phyloP scores from a whole-genome alignment of 352 stramenopile species.

The Blastocystis sp. region DNA sequence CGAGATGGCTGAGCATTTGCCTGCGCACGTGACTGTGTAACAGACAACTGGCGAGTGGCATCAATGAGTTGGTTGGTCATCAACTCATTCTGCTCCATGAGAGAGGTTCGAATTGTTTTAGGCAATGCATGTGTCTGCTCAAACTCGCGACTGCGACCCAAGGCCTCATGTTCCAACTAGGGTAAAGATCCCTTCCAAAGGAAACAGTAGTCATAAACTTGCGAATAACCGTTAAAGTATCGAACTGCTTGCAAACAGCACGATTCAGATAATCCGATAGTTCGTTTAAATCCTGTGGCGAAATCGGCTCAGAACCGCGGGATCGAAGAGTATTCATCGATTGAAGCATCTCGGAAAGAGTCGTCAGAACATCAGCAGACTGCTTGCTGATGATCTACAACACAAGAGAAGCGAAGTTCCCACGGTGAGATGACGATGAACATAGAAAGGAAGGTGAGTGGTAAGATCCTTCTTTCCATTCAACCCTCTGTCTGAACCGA shows the following conservation, averaged over 20 bases:
- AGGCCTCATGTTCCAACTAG: constrained; percentile 12
- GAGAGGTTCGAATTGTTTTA: neutral
- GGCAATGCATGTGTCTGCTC: constrained; percentile 7
- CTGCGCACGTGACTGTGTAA: too few relatives aligned
- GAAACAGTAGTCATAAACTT: constrained; percentile 1
- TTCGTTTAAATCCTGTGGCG: neutral
- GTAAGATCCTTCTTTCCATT: neutral
- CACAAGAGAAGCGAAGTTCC: neutral
- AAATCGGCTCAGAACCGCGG: neutral
- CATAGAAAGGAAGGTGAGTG: constrained; percentile 39
- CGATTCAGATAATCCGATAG: neutral
- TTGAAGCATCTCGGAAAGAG: neutral
- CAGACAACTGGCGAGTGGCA: neutral
- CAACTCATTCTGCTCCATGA: neutral
- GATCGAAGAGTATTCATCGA: neutral
- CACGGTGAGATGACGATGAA: constrained; percentile 25
- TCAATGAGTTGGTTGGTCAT: neutral
- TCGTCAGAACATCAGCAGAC: constrained; percentile 13
- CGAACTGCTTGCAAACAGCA: neutral
- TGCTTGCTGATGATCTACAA: constrained; percentile 9
- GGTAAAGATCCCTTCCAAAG: neutral
- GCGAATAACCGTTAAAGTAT: neutral
- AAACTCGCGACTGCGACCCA: neutral
- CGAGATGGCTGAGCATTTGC: too few relatives aligned
- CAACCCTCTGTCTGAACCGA: neutral